phyloP scores from a whole-genome alignment of 1,284 basidiomycete genomes.

The Puccinia polysora region DNA sequence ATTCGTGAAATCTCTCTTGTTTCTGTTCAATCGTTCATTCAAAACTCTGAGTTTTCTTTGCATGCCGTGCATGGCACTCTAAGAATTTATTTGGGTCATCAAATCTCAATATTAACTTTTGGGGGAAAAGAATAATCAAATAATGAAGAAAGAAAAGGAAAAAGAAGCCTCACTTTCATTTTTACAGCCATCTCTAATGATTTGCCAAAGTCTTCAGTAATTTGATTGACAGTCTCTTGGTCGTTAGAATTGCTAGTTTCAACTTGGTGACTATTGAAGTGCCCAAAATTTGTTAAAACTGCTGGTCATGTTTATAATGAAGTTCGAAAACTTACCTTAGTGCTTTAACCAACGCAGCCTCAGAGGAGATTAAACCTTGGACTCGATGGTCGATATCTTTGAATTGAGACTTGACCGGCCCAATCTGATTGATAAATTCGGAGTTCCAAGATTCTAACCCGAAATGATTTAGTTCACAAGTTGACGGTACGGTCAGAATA shows the following conservation, averaged over 20 bases:
- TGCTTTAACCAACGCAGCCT: neutral
- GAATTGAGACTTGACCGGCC: neutral
- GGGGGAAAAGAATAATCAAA: neutral
- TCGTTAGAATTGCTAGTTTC: neutral
- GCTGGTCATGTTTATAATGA: too few relatives aligned
- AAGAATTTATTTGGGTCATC: neutral
- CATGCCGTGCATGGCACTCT: conserved; percentile 2
- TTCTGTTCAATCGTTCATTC: conserved; percentile 14
- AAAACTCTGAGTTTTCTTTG: conserved; percentile 4
- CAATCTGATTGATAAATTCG: conserved; percentile 11
- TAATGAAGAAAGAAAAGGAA: neutral
- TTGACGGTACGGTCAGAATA: neutral
- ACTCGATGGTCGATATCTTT: conserved; percentile 6
- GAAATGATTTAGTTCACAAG: neutral
- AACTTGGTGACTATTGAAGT: conserved; percentile 3
- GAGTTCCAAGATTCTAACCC: conserved; percentile 15
- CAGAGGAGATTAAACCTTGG: conserved; percentile 3
- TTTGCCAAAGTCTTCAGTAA: conserved; percentile 6
- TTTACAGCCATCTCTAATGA: conserved; percentile 5
- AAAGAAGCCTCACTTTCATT: neutral
- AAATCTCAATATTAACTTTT: neutral
- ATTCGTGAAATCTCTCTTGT: conserved; percentile 6
- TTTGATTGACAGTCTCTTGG: neutral
- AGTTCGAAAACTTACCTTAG: neutral
- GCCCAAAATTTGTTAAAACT: neutral